These are phyloP conservation scores for Pseudocercospora cruenta DNA, from an alignment of 2,329 filamentous ascomycete genomes.

Conservation along the genomic window DNA sequence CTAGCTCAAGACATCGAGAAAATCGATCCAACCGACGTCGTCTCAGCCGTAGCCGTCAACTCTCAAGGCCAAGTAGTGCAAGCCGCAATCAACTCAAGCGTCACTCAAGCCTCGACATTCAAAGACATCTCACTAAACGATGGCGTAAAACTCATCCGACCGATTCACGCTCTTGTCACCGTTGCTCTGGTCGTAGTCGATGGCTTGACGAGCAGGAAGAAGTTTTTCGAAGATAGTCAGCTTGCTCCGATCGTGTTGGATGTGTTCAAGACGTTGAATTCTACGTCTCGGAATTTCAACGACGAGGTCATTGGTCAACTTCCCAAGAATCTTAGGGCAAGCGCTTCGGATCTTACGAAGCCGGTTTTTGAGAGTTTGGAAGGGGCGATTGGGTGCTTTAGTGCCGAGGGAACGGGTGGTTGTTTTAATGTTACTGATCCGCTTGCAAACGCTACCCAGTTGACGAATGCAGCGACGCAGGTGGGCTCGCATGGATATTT, in stretches of 20 bases:
- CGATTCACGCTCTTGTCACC: not conserved
- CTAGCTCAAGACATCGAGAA: not conserved
- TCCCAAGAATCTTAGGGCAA: not conserved
- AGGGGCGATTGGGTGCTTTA: constrained; percentile 6
- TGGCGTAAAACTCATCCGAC: not conserved
- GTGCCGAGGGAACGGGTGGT: not conserved
- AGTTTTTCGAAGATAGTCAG: not conserved
- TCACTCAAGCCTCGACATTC: not conserved
- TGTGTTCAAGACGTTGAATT: not conserved
- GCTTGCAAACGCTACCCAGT: not conserved
- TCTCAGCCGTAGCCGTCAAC: not conserved
- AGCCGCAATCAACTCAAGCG: constrained; percentile 8
- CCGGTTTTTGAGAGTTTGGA: constrained; percentile 3
- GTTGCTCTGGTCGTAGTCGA: not conserved
- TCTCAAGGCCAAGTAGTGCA: constrained; percentile 9
- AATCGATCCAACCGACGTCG: constrained; percentile 6
- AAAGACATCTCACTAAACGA: not conserved
- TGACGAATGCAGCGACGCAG: not conserved
- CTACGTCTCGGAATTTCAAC: not conserved
- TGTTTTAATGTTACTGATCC: not conserved
- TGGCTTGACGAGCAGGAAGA: not conserved
- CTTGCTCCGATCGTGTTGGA: not conserved
- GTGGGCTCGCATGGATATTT: not conserved
- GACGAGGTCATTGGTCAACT: not conserved
- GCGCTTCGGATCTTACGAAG: constrained; percentile 7